phyloP scores from a whole-genome alignment of 2,329 filamentous ascomycete genomes.

The Aureobasidium sp. region DNA sequence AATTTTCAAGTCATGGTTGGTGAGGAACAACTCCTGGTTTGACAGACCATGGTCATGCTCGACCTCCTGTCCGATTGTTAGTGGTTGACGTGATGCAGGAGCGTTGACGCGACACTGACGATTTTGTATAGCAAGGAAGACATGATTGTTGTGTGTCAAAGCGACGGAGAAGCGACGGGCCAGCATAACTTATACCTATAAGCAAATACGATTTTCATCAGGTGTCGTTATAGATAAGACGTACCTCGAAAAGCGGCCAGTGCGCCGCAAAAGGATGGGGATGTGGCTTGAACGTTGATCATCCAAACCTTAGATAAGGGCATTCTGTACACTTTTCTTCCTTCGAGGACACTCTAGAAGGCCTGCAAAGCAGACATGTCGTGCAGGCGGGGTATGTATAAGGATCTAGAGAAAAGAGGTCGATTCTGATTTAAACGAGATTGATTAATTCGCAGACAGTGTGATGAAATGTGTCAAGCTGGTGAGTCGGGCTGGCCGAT shows the following conservation, averaged over 20 bases:
- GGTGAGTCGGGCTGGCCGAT: neutral
- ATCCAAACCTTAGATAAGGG: constrained; percentile 18
- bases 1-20: constrained; percentile 65
- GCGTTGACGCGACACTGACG: neutral
- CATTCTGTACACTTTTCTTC: neutral
- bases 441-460: neutral
- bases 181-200: too few species aligned
- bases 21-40: constrained; percentile 85
- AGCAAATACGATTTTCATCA: neutral
- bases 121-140: neutral
- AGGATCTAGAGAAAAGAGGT: too few species aligned
- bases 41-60: constrained; percentile 80
- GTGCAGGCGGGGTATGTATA: too few species aligned
- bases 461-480: constrained; percentile 10
- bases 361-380: neutral
- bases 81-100: neutral
- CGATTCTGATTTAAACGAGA: neutral
- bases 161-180: neutral
- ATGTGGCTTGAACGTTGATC: constrained; percentile 11
- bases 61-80: constrained; percentile 46
- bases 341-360: neutral
- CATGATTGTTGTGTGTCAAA: neutral
- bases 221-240: constrained; percentile 3
- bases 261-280: constrained; percentile 19
- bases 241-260: neutral